These are phyloP conservation scores for Xylaria telfairii DNA, from an alignment of 495 filamentous ascomycete species.

Conservation along the genomic window DNA sequence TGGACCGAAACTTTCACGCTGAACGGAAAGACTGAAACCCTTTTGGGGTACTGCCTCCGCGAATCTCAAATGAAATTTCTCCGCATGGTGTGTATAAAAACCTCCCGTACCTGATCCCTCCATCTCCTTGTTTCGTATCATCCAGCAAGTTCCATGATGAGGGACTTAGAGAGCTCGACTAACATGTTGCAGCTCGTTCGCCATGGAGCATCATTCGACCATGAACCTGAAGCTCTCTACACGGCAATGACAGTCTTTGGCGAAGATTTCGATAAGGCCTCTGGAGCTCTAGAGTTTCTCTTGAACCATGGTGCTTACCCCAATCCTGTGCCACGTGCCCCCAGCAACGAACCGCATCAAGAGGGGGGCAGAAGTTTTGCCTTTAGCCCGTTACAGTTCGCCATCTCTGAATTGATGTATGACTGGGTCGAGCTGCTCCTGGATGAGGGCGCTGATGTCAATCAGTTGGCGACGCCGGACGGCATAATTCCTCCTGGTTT, in stretches of 20 bases:
- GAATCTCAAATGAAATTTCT: neutral
- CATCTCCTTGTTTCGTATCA: too few relatives aligned
- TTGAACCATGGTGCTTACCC: slow-evolving; percentile 5
- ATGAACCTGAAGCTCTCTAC: slow-evolving; percentile 16
- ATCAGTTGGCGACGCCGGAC: slow-evolving; percentile 8
- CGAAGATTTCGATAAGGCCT: neutral
- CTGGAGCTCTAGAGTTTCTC: neutral
- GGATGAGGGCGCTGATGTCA: slow-evolving; percentile 31
- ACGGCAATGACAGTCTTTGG: neutral
- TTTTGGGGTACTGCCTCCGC: slow-evolving; percentile 20
- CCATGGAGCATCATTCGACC: slow-evolving; percentile 13
- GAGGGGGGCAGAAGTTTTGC: slow-evolving; percentile 15
- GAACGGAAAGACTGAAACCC: slow-evolving; percentile 16
- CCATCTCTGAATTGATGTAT: neutral
- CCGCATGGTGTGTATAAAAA: too few relatives aligned
- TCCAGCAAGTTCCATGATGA: too few relatives aligned
- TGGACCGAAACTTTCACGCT: slow-evolving; percentile 29
- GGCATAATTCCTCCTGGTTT: slow-evolving; percentile 20
- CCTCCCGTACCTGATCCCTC: too few relatives aligned
- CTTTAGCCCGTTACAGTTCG: neutral
- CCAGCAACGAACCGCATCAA: neutral
- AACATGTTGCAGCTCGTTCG: too few relatives aligned
- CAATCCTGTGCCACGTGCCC: neutral
- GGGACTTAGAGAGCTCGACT: too few relatives aligned
- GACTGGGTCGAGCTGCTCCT: slow-evolving; percentile 30